Evolutionary conservation across 2,329 filamentous ascomycete species (phyloP), one percentile per base, ranked within the genome.

Genomic region (Venturia pyrina): DNA sequence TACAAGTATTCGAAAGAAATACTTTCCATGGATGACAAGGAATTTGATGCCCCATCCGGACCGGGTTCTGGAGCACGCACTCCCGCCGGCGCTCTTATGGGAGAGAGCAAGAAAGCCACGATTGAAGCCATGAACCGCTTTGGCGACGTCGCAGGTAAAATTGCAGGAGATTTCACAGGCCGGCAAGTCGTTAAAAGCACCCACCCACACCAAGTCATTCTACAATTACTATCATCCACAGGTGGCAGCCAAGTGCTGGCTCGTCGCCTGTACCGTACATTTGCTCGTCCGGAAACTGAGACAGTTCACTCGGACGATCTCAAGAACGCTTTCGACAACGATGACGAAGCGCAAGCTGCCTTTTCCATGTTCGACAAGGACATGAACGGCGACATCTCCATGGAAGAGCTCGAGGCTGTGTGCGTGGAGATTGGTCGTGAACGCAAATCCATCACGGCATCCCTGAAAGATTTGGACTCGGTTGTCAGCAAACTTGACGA

Each of bases 361-460:
- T 97, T 98, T 72, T 82, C 83, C 70, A 93, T 97, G 81, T 97
- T 97, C 70, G 93, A 98, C 78, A 96, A 95, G 73, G 93, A 98
- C 72, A 86, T 97, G 79, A 98, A 98, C 69, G 93, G 93, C 4
- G 93, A 98, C 72, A 96, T 97, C 62, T 96, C 90, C 0, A 92
- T 96, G 85, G 91, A 96, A 72, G 93, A 97, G 74, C 84, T 98
- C 28, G 93, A 97, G 75, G 87, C 90, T 28, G 92, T 96, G 32
- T 96, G 91, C 76, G 93, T 96, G 63, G 93, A 98, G 73, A 95
- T 97, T 69, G 92, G 93, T 44, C 86, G 93, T 19, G 93, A 98
- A 79, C 90, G 93, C 73, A 98, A 97, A 76, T 91, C 92, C 8
- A 97, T 98, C 70, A 93, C 92, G 0, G 93, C 93, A 0, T 96